Evolutionary conservation across 2,329 filamentous ascomycete species (phyloP), one percentile per base, ranked within the genome.

Genomic region (Fusarium sp.): DNA sequence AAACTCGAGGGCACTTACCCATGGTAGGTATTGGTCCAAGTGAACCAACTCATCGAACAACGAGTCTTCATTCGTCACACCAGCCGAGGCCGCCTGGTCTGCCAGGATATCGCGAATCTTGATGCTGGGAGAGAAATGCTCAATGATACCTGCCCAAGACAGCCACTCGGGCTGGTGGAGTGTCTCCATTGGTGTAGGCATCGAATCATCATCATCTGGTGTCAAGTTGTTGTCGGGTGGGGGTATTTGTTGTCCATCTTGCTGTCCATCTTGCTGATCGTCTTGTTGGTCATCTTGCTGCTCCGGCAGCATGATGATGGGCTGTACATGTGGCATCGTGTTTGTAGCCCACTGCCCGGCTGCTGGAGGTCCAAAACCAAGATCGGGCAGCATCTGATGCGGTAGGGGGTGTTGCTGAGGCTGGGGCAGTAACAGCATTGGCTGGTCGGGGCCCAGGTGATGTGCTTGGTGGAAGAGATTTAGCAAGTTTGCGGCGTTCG

Each of bases 81-180:
- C 65, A 20, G 14, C 10, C 24, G 24, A 10, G n/a, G 62, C 27
- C 16, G 70, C 71, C 14, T 71, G 62, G 40, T 59, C 58, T 20
- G 66, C 56, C 29, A 76, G 31, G 11, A 73, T 62, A 22, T 82
- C 69, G 14, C 71, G 72, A 6, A 85, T 76, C 50, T 81, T 84
- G 38, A 75, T 64, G 11, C 79, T 76, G 0, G 85, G 84, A 10
- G 84, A 83, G 50, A 87, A 82, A 66, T 84, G 81, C 18, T 86
- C 82, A 40, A 86, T 80, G 29, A 86, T 76, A 11, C 84, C 84
- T 20, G 80, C 67, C 85, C 85, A 86, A 6, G 82, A 83, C 16
- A 86, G 67, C 31, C 76, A 68, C 2, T 78, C 77, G 4, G 83
- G 83, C 31, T 77, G 73, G 18, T 72, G 72, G n/a, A 79, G 59